Base-by-base conservation (phyloP, 1,284 basidiomycete genomes). In the Tylopilus orsonianus region DNA sequence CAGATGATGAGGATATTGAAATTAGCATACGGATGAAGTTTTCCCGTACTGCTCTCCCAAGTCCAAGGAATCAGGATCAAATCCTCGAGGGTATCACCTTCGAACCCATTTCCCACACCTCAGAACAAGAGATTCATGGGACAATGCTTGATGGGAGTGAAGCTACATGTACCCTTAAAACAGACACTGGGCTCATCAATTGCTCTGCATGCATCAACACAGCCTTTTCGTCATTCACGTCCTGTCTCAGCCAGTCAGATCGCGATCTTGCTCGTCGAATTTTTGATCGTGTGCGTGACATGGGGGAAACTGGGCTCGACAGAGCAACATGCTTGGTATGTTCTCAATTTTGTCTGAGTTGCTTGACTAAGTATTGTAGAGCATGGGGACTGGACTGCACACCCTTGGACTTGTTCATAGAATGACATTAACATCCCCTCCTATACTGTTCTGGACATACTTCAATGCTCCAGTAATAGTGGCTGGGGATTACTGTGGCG, bases 1-100 rank as follows among this genome's bases (percentile, higher is more conserved):
- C 52, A 91, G 89, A 88, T 58, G 88, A 91, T 58, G 84, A 89
- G 63, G 78, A 90, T 54, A 83, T 90, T 46, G 88, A 91, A 65
- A 84, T 82, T 1, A 63, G 67, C 7, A 71, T 90, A 40, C 68
- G 69, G 49, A 70, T 86, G 44, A 77, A 71, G 30, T 78, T 79
- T 60, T 57, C 60, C 35, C 58, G 60, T 34, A 39, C 60, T n/a
- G 10, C 35, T 33, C 7, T 24, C 26, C 39, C 16, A 12, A 20
- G 55, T 48, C 30, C 38, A 50, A 19, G 40, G 27, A 56, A 49
- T 42, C 56, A 49, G 22, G 54, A 54, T 26, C 56, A 51, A 27
- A 53, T 50, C 13, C 50, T 50, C 8, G 58, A 57, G 40, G 55
- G 52, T 14, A 46, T 50, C 16, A 18, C 41, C 10, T 42, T 52